Base-by-base conservation (phyloP, 2,329 filamentous ascomycete genomes). In the Didymellaceae sp. region DNA sequence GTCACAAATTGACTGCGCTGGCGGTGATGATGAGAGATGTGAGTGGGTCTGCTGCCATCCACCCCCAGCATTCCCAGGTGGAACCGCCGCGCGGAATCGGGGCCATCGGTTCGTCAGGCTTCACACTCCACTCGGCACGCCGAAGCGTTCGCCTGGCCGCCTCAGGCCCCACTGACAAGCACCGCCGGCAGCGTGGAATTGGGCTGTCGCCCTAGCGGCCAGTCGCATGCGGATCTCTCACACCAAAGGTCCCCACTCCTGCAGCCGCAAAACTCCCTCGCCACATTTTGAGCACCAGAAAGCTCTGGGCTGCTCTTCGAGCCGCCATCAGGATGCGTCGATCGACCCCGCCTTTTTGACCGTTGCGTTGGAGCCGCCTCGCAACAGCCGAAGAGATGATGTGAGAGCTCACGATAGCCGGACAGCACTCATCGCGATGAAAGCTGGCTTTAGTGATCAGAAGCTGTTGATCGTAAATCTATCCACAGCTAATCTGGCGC, bases 121-220 rank as follows among this genome's bases (percentile, higher is more conserved):
- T 32, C 31, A 17, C 32, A 39, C 33, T 45, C 52, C 45, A 40
- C 52, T 55, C 48, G 52, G 40, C 43, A 55, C 47, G 37, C 42
- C 37, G 42, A 52, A 45, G 30, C 25, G 37, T 33, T 39, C 14
- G 42, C 40, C 44, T 45, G 31, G 21, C 24, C 24, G 11, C 26
- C n/a, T 21, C 14, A 26, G 22, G 34, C 32, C 44, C 52, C 54
- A 43, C 54, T 41, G 31, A 54, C 20, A 38, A 45, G 48, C 34
- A 45, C 35, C 44, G 52, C 55, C 62, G 59, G 51, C 61, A 58
- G 59, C 59, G 58, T 64, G 62, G 62, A 63, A 61, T 49, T 59
- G 58, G 62, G 59, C 61, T 61, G 61, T 30, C 55, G 45, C 9
- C 18, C 31, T 59, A 61, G 61, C 58, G 47, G 52, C 56, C 55